phyloP scores from a whole-genome alignment of 2,329 filamentous ascomycete species.

The Talaromyces sp. region DNA sequence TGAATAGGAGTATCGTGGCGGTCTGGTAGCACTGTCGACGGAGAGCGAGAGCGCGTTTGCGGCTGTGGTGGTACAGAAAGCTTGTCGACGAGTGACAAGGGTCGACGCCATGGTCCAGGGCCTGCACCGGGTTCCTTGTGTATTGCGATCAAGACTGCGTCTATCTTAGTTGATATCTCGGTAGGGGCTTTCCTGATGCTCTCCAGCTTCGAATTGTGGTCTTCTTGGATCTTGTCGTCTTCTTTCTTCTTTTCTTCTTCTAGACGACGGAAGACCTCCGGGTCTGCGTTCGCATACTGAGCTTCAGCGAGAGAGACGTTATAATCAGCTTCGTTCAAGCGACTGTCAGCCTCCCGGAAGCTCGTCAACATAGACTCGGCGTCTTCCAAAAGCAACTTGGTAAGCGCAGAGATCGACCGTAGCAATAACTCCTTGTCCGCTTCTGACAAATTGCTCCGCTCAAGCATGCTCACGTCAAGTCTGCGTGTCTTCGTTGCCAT shows the following conservation, averaged over 20 bases:
- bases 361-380: constrained; percentile 48
- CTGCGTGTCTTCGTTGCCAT: constrained; percentile 46
- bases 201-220: constrained; percentile 43
- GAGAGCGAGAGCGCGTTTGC: constrained; percentile 8
- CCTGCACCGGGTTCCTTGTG: constrained; percentile 31
- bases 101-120: constrained; percentile 22
- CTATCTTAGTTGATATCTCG: constrained; percentile 39
- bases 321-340: constrained; percentile 54
- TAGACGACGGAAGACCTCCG: constrained; percentile 44
- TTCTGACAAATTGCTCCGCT: constrained; percentile 34
- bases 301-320: constrained; percentile 56
- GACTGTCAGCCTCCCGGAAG: constrained; percentile 51
- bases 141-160: constrained; percentile 39
- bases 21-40: not conserved
- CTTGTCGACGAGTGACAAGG: constrained; percentile 18
- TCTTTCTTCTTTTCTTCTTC: constrained; percentile 51
- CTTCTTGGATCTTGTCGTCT: constrained; percentile 46
- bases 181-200: constrained; percentile 42
- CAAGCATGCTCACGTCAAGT: constrained; percentile 34
- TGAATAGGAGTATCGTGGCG: not conserved
- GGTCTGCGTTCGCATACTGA: constrained; percentile 44
- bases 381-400: constrained; percentile 43
- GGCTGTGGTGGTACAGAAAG: constrained; percentile 1
- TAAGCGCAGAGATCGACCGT: constrained; percentile 37
- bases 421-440: constrained; percentile 41